Evolutionary conservation across 2,329 filamentous ascomycete genomes (phyloP), one percentile per base, ranked within the genome.

Genomic region (Aspergillus pseudotamarii): DNA sequence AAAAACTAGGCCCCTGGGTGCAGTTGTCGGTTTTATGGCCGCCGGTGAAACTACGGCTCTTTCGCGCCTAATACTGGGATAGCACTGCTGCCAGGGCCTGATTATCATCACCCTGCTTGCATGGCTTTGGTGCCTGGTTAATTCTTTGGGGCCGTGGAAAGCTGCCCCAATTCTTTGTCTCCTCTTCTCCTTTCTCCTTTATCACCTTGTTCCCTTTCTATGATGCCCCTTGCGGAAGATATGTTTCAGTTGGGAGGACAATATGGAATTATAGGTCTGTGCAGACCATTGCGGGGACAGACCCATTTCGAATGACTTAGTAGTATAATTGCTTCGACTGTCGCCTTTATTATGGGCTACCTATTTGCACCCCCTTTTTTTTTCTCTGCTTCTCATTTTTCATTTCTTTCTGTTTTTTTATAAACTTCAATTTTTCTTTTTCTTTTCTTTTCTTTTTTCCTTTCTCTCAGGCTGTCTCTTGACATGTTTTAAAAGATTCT

Each of bases 111-210:
- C 66, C 66, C 68, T 63, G 64, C 51, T 38, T 73, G 72, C 72
- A 75, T 75, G 64, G 72, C 65, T 73, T 70, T 69, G 73, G 72
- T 71, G 69, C 71, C 72, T 68, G 54, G 68, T 71, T 65, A 69
- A 61, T 70, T 68, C 69, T 63, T 23, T 30, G 64, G 64, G 62
- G 64, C 60, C 48, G 53, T 45, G 45, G 34, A 50, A 66, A 48
- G 58, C 56, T 30, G 60, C 65, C 46, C 54, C 60, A 54, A 30
- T 60, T 66, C 63, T 38, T 58, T 61, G 54, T 60, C 43, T 51
- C 48, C 57, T 60, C 62, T 68, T 64, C 45, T 36, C 34, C 34
- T 59, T 68, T 64, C 45, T 36, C 34, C 34, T 59, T 64, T 51
- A 32, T 63, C 61, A 62, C 68, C 61, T 58, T 53, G 51, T 53